A percentile compares a stretch with the other conserved stretches of the same genome.
These are phyloP conservation scores for Colletotrichum acutatum DNA, from an alignment of 2,329 filamentous ascomycete species.

Conservation along the genomic window DNA sequence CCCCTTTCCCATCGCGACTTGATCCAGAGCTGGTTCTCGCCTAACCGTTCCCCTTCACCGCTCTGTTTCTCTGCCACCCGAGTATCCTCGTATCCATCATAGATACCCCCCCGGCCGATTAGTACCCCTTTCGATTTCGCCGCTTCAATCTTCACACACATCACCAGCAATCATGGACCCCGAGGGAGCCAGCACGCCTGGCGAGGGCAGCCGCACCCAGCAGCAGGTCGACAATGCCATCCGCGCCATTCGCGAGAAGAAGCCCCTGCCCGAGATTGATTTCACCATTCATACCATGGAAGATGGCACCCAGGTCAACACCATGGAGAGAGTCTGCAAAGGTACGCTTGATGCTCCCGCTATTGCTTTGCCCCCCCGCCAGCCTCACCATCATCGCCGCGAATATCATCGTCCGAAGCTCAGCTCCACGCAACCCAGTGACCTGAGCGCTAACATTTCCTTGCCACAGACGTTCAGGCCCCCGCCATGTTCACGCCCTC, in stretches of 20 bases:
- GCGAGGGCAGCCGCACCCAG: conserved; percentile 61
- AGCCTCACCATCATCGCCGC: conserved; percentile 34
- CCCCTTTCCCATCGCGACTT: conserved; percentile 19
- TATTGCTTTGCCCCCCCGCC: conserved; percentile 35
- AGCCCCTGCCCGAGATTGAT: conserved; percentile 96
- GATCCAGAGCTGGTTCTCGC: conserved; percentile 29
- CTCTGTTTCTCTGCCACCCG: conserved; percentile 20
- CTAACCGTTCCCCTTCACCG: conserved; percentile 29
- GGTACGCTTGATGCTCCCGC: conserved; percentile 64
- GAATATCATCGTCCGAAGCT: neutral
- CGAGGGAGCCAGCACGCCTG: conserved; percentile 48
- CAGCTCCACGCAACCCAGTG: neutral
- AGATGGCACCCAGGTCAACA: conserved; percentile 95
- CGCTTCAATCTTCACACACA: neutral
- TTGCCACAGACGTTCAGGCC: conserved; percentile 87
- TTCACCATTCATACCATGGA: conserved; percentile 99
- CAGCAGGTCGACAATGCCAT: conserved; percentile 87
- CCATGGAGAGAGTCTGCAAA: conserved; percentile 96
- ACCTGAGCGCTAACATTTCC: conserved; percentile 35
- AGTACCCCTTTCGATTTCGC: conserved; percentile 10
- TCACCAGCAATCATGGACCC: conserved; percentile 57
- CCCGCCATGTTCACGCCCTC: conserved; percentile 93
- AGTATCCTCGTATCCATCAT: conserved; percentile 13
- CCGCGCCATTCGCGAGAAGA: conserved; percentile 93
- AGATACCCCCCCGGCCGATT: conserved; percentile 27